Evolutionary conservation across 2,329 filamentous ascomycete genomes (phyloP).

Genomic region (Exophiala dermatitidis): DNA sequence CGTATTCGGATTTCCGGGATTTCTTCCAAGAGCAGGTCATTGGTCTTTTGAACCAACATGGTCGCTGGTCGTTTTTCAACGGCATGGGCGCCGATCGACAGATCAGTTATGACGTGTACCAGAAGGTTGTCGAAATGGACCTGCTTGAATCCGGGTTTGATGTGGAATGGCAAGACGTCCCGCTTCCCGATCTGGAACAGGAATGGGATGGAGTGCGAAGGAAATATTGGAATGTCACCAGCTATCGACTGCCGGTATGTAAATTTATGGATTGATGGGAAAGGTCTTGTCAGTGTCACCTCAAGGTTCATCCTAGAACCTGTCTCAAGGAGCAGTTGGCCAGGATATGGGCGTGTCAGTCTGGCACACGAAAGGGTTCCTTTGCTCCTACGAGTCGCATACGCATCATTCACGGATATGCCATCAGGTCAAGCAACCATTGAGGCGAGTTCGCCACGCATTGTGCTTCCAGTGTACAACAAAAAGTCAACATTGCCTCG

Average conservation of each 20-base stretch:
- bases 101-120: conserved; percentile 95
- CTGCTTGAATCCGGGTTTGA: conserved; percentile 83
- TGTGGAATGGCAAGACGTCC: conserved; percentile 73
- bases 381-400: too few species aligned
- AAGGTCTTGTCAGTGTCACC: not conserved
- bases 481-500: too few species aligned
- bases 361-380: too few species aligned
- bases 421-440: too few species aligned
- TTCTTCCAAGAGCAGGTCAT: conserved; percentile 89
- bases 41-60: conserved; percentile 60
- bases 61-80: conserved; percentile 58
- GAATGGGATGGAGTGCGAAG: conserved; percentile 86
- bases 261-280: conserved; percentile 25
- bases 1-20: conserved; percentile 72
- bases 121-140: conserved; percentile 85
- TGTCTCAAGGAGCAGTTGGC: too few species aligned
- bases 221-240: conserved; percentile 79
- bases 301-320: not conserved
- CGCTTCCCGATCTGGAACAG: conserved; percentile 64
- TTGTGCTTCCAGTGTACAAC: too few species aligned
- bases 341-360: too few species aligned
- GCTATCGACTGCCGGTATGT: conserved; percentile 40
- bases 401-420: too few species aligned
- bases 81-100: conserved; percentile 83
- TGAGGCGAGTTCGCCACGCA: too few species aligned